Evolutionary conservation across 2,329 filamentous ascomycete species (phyloP).

Genomic region (Nemania abortiva): DNA sequence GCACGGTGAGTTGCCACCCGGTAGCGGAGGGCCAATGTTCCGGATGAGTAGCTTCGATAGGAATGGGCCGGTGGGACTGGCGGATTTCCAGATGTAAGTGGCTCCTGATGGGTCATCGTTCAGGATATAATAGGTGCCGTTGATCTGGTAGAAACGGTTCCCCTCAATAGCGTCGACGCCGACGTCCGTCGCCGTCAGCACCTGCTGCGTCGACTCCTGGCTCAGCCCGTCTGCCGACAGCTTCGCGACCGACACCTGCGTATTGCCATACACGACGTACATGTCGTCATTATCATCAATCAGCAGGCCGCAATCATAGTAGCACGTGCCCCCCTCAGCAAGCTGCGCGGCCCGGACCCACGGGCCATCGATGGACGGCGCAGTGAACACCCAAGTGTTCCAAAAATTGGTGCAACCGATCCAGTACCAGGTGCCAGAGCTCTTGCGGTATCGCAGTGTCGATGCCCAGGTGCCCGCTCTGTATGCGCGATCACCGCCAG

Average conservation of each 20-base stretch:
- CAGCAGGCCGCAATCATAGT: constrained; percentile 69
- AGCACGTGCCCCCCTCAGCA: constrained; percentile 56
- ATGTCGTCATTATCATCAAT: constrained; percentile 70
- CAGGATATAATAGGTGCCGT: constrained; percentile 68
- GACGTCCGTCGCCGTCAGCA: constrained; percentile 46
- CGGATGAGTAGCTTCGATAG: constrained; percentile 58
- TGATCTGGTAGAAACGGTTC: constrained; percentile 66
- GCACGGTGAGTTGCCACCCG: constrained; percentile 60
- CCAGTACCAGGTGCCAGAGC: constrained; percentile 52
- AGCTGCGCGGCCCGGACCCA: constrained; percentile 56
- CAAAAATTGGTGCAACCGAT: constrained; percentile 65
- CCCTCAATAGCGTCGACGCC: constrained; percentile 38
- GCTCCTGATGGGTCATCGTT: constrained; percentile 59
- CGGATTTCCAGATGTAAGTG: constrained; percentile 63
- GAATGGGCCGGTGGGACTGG: constrained; percentile 66
- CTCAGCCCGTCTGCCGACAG: constrained; percentile 61
- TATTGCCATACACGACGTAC: constrained; percentile 67
- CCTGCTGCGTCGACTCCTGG: constrained; percentile 50
- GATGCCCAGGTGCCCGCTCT: constrained; percentile 43
- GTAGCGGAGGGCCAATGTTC: constrained; percentile 58
- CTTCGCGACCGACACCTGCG: constrained; percentile 62
- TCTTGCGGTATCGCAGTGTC: constrained; percentile 39
- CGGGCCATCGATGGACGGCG: constrained; percentile 55
- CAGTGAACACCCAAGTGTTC: constrained; percentile 66
- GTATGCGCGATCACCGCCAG: constrained; percentile 27